These are phyloP conservation scores for Encephalitozoon hellem DNA, from an alignment of 371 early-diverging fungal species.

Conservation along the genomic window DNA sequence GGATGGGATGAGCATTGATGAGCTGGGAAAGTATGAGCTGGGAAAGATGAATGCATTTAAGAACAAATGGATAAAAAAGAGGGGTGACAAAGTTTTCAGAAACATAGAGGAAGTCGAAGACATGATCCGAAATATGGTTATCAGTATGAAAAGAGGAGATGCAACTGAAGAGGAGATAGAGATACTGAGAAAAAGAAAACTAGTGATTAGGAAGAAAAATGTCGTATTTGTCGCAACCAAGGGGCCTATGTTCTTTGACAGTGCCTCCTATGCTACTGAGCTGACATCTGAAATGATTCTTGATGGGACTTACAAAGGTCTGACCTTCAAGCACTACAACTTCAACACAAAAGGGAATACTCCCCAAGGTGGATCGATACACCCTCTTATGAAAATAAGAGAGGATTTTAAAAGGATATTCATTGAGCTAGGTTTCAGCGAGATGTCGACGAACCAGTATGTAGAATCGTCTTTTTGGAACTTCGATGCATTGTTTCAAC, in stretches of 20 bases:
- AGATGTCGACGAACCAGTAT: conserved; percentile 95
- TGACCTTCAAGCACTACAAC: conserved; percentile 92
- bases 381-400: conserved; percentile 95
- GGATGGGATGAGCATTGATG: conserved; percentile 2
- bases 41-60: conserved; percentile 52
- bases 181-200: conserved; percentile 53
- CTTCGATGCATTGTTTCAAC: conserved; percentile 97
- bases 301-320: conserved; percentile 70
- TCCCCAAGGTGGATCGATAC: conserved; percentile 79
- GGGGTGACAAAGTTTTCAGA: conserved; percentile 34
- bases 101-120: conserved; percentile 20
- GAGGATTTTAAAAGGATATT: conserved; percentile 96
- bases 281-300: conserved; percentile 82
- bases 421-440: conserved; percentile 92
- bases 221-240: conserved; percentile 70
- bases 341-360: conserved; percentile 77
- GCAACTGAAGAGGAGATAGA: conserved; percentile 18
- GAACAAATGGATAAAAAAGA: conserved; percentile 49
- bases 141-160: not conserved
- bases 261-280: conserved; percentile 80
- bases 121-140: conserved; percentile 5
- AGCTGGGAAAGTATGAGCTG: conserved; percentile 11
- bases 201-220: conserved; percentile 45
- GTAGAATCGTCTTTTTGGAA: conserved; percentile 99
- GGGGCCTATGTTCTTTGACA: conserved; percentile 73